These are phyloP conservation scores for Peronospora tabacina DNA, from an alignment of 352 stramenopile species.

Conservation along the genomic window DNA sequence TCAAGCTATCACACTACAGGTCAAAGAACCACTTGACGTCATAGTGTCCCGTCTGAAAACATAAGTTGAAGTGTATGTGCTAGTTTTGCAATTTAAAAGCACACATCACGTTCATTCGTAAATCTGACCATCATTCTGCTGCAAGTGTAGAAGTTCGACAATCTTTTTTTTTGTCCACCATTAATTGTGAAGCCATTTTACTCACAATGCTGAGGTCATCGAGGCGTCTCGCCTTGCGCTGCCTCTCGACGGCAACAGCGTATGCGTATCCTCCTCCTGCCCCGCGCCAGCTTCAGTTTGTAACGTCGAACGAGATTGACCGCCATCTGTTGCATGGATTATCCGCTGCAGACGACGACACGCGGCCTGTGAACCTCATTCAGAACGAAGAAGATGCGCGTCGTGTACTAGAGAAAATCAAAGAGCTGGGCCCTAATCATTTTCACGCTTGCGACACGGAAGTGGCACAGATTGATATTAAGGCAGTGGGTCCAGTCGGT, in stretches of 20 bases:
- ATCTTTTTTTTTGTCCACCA: neutral
- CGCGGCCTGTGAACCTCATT: conserved; percentile 66
- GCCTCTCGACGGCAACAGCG: conserved; percentile 10
- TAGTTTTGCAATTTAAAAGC: neutral
- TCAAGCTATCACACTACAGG: conserved; percentile 39
- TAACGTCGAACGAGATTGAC: conserved; percentile 67
- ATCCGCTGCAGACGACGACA: conserved; percentile 56
- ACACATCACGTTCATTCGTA: neutral
- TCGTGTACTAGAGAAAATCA: conserved; percentile 55
- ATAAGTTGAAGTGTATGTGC: neutral
- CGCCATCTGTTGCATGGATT: conserved; percentile 45
- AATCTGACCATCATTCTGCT: conserved; percentile 4
- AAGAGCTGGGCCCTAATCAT: conserved; percentile 48
- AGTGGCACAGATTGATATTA: conserved; percentile 95
- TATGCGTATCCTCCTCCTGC: neutral
- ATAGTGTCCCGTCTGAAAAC: conserved; percentile 13
- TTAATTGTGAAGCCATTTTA: neutral
- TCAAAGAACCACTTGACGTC: conserved; percentile 31
- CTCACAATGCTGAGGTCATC: conserved; percentile 8
- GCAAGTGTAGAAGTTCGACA: neutral
- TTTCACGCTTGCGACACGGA: conserved; percentile 97
- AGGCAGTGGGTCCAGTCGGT: conserved; percentile 89
- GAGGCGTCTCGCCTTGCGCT: conserved; percentile 7
- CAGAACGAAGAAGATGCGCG: conserved; percentile 58
- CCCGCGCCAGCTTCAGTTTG: conserved; percentile 34